Evolutionary conservation across 2,329 filamentous ascomycete genomes (phyloP), one percentile per base, ranked within the genome.

Genomic region (Exophiala sp.): DNA sequence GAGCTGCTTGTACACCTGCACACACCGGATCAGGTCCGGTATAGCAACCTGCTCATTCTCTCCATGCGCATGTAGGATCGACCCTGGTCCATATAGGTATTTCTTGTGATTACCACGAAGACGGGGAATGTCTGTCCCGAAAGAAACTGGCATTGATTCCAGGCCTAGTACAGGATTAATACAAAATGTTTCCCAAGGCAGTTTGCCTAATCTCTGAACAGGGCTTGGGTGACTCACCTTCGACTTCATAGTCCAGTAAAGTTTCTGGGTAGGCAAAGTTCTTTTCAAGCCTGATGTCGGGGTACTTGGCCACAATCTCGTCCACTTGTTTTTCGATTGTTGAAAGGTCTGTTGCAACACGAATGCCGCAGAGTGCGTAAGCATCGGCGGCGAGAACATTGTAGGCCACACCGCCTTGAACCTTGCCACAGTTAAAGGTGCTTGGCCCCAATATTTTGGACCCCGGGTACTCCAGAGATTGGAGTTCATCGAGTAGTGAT

Each of bases 21-120:
- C 64, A 22, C 67, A 65, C n/a, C 69, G 63, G 48, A 69, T 60
- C 13, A 71, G 55, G 48, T 71, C 68, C 18, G 55, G 56, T 1
- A 69, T 56, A 3, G 56, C 52, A 13, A 71, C 65, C 27, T 63
- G 62, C 58, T 71, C 68, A 48, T 68, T 63, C 6, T 64, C 63
- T 2, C 68, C 65, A 47, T 71, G 69, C 0, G 69, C 69, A 0
- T 68, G 64, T 3, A 64, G 47, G 37, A 71, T 71, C 4, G 66
- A 66, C 0, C 68, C 69, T 1, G 68, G 69, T 0, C 68, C 68
- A 48, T 70, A 71, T 16, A 72, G 57, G 13, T 68, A 65, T 42
- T 65, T 66, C 34, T 62, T 69, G 35, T 65, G 61, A 14, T 62
- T 50, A 39, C 65, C 56, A 37, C 58, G 61, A 6, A 71, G 59